phyloP scores from a whole-genome alignment of 2,329 filamentous ascomycete species.

The Diplodia scrobiculata region DNA sequence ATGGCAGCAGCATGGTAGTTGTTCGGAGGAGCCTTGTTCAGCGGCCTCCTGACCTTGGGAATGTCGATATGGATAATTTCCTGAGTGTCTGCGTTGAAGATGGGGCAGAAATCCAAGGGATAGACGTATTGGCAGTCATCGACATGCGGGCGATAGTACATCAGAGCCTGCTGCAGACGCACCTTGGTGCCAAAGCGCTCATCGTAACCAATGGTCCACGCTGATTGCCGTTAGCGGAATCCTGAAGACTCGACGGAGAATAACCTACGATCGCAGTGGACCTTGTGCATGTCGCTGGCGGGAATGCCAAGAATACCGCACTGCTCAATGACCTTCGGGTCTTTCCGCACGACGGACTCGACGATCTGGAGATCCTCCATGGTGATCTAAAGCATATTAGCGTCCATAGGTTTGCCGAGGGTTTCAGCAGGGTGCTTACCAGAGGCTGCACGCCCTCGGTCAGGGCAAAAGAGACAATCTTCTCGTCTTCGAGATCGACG shows the following conservation, averaged over 20 bases:
- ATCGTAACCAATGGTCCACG: conserved; percentile 94
- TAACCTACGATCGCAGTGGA: conserved; percentile 80
- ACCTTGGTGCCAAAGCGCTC: conserved; percentile 79
- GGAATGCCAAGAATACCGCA: conserved; percentile 81
- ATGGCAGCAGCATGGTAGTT: conserved; percentile 79
- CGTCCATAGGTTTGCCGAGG: conserved; percentile 3
- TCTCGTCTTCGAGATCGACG: conserved; percentile 68
- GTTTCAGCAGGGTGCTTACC: conserved; percentile 49
- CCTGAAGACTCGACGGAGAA: neutral
- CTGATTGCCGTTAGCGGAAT: conserved; percentile 43
- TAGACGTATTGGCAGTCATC: conserved; percentile 91
- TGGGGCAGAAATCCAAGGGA: conserved; percentile 90
- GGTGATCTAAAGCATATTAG: conserved; percentile 63
- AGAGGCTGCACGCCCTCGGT: conserved; percentile 79
- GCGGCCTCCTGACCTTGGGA: conserved; percentile 71
- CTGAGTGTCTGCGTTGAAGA: conserved; percentile 78
- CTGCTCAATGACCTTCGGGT: conserved; percentile 87
- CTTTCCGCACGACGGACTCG: conserved; percentile 72
- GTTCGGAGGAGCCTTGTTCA: conserved; percentile 70
- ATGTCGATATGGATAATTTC: conserved; percentile 82
- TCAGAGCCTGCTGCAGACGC: conserved; percentile 85
- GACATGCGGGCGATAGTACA: conserved; percentile 87
- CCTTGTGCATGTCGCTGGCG: conserved; percentile 84
- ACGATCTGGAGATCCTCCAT: conserved; percentile 86
- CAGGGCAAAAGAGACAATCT: conserved; percentile 72